Conservation (phyloP, 352 stramenopile genomes). For the Phytophthora sp. region DNA sequence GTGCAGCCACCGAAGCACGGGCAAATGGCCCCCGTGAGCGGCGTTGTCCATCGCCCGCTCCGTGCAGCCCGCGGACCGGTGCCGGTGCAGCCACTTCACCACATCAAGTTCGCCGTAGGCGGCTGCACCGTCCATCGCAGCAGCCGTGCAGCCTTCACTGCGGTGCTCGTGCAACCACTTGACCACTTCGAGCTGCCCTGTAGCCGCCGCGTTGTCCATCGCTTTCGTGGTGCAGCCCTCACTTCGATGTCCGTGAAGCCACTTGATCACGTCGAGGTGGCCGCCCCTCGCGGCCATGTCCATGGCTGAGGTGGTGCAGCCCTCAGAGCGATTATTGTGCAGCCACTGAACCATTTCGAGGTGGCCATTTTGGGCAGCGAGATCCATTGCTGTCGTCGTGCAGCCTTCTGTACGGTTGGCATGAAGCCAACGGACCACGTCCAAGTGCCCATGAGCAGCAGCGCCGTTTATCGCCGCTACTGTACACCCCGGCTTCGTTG, state of each 20-base stretch:
- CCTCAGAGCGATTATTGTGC: conserved; percentile 5
- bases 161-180: conserved; percentile 16
- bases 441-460: conserved; percentile 8
- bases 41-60: conserved; percentile 8
- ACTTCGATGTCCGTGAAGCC: conserved; percentile 7
- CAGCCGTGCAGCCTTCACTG: conserved; percentile 8
- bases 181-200: neutral
- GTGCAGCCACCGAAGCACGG: conserved; percentile 10
- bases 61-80: conserved; percentile 7
- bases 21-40: conserved; percentile 3
- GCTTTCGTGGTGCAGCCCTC: conserved; percentile 9
- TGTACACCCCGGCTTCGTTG: neutral
- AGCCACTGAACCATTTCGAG: conserved; percentile 19
- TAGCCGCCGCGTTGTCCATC: conserved; percentile 11
- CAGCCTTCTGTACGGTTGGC: conserved; percentile 1
- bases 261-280: conserved; percentile 12
- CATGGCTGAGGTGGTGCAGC: conserved; percentile 6
- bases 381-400: conserved; percentile 6
- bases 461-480: conserved; percentile 9
- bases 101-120: conserved; percentile 5
- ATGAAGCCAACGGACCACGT: conserved; percentile 17
- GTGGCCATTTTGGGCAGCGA: conserved; percentile 11
- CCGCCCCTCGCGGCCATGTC: conserved; percentile 12
- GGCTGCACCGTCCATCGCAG: conserved; percentile 8
- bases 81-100: conserved; percentile 7